A percentile compares a stretch with the other conserved stretches of the same genome.
These are phyloP conservation scores for Rhodofomes roseus DNA, from an alignment of 1,284 basidiomycete genomes.

Conservation along the genomic window DNA sequence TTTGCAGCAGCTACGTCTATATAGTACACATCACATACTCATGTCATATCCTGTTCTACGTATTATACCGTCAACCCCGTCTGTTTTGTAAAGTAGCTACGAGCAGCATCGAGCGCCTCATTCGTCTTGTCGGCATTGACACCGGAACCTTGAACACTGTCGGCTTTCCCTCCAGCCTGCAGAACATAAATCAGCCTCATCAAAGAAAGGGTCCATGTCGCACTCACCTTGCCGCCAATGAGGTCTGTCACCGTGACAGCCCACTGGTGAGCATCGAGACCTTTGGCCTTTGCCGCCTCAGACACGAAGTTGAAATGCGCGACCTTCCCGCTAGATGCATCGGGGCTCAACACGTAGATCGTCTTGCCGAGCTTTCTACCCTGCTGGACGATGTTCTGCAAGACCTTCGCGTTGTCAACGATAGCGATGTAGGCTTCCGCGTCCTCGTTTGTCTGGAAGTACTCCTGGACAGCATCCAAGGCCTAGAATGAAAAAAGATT, in stretches of 20 bases:
- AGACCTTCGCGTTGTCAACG: conserved; percentile 80
- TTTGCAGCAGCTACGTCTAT: not conserved
- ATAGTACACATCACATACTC: not conserved
- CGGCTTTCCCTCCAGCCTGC: conserved; percentile 90
- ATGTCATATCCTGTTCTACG: not conserved
- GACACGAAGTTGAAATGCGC: conserved; percentile 89
- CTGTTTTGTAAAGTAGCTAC: conserved; percentile 33
- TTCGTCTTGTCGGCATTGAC: conserved; percentile 58
- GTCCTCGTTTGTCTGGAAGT: conserved; percentile 77
- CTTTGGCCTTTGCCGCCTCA: conserved; percentile 53
- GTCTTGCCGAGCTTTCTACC: conserved; percentile 81
- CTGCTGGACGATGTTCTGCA: conserved; percentile 73
- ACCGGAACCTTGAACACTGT: conserved; percentile 86
- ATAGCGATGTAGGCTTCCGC: conserved; percentile 66
- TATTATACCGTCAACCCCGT: conserved; percentile 12
- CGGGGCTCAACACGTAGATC: conserved; percentile 86
- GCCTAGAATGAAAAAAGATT: conserved; percentile 43
- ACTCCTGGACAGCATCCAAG: conserved; percentile 63
- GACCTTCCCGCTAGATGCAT: conserved; percentile 70
- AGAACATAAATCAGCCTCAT: conserved; percentile 20
- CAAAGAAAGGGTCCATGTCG: not conserved
- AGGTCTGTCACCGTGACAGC: conserved; percentile 73
- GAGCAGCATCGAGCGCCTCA: conserved; percentile 68
- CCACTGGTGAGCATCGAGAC: conserved; percentile 82
- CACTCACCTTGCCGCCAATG: conserved; percentile 81